Evolutionary conservation across 495 filamentous ascomycete species (phyloP).

Genomic region (Daldinia concentrica): DNA sequence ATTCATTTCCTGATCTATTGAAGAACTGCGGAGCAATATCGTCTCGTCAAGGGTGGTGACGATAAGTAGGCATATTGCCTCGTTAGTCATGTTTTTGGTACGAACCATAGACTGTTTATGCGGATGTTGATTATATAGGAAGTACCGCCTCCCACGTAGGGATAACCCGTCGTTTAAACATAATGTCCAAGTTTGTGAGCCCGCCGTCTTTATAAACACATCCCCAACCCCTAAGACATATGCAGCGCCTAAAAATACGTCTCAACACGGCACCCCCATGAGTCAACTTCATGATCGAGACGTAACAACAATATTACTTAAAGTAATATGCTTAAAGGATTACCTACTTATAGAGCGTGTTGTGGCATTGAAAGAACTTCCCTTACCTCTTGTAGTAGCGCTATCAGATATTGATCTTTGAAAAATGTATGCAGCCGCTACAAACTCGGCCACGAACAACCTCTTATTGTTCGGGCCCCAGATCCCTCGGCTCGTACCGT

Average conservation of each 20-base stretch:
- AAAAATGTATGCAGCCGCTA: constrained; percentile 7
- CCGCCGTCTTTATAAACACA: background rate
- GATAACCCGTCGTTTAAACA: background rate
- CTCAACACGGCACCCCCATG: constrained; percentile 10
- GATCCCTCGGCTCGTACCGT: constrained; percentile 12
- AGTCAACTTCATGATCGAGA: constrained; percentile 19
- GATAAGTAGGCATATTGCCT: background rate
- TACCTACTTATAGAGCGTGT: background rate
- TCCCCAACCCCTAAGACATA: background rate
- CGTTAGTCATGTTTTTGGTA: background rate
- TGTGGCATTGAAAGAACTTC: background rate
- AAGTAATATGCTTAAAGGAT: background rate
- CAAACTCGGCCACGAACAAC: constrained; percentile 10
- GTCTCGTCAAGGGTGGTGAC: background rate
- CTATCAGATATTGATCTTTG: background rate
- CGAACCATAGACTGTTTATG: constrained; percentile 5
- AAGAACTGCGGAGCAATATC: background rate
- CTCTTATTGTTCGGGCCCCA: constrained; percentile 27
- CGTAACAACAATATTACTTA: background rate
- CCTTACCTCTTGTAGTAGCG: background rate
- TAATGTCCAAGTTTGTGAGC: background rate
- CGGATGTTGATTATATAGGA: background rate
- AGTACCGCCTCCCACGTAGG: background rate
- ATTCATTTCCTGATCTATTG: background rate
- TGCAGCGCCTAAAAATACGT: background rate